Conservation (phyloP, 73 alveolate genomes). For the Uronychia setigera region DNA sequence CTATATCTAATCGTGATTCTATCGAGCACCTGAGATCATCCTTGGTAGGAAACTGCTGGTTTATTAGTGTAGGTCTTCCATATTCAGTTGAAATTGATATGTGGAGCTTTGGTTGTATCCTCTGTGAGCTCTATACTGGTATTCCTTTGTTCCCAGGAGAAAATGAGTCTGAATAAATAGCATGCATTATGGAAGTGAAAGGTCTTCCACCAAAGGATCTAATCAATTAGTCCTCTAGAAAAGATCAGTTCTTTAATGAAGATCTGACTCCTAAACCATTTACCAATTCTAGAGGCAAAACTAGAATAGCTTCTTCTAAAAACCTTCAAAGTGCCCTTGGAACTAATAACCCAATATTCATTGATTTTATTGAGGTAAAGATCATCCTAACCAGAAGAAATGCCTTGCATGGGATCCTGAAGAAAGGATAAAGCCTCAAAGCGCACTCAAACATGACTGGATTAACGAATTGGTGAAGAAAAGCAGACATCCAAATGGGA, state of each 20-base stretch:
- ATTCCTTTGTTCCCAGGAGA: slow-evolving; percentile 80
- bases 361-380: slow-evolving; percentile 40
- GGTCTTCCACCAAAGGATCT: slow-evolving; percentile 64
- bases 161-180: slow-evolving; percentile 73
- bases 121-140: slow-evolving; percentile 81
- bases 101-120: slow-evolving; percentile 88
- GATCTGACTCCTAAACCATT: slow-evolving; percentile 41
- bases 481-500: not conserved
- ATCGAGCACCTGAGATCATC: slow-evolving; percentile 88
- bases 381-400: not conserved
- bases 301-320: slow-evolving; percentile 38
- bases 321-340: slow-evolving; percentile 21
- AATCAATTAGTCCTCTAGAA: slow-evolving; percentile 38
- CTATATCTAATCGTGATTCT: slow-evolving; percentile 82
- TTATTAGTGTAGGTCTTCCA: slow-evolving; percentile 27
- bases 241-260: slow-evolving; percentile 52
- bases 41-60: slow-evolving; percentile 58
- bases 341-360: slow-evolving; percentile 35
- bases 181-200: slow-evolving; percentile 59
- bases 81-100: slow-evolving; percentile 83
- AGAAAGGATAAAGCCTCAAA: not conserved
- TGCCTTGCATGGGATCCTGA: not conserved
- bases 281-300: slow-evolving; percentile 57
- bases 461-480: not conserved
- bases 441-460: not conserved